Percentiles rank a stretch among this genome's conserved stretches.
Evolutionary conservation across 495 filamentous ascomycete genomes (phyloP).

Genomic region (Tetracladium setigerum): DNA sequence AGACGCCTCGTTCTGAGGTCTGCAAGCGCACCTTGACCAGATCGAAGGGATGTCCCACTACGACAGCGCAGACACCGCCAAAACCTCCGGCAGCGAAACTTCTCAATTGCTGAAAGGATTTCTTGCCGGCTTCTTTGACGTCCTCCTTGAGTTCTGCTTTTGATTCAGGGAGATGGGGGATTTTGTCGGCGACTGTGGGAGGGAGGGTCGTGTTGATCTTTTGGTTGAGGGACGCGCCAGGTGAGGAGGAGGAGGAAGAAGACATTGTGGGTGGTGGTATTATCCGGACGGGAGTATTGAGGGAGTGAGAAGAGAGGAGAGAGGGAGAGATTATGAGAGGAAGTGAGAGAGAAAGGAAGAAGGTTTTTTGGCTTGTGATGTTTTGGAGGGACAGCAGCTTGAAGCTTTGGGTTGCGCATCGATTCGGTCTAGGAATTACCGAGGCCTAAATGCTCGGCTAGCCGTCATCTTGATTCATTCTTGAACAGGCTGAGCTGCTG

Average conservation of each 20-base stretch:
- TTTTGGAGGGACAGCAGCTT: not conserved
- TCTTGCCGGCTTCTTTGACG: constrained; percentile 37
- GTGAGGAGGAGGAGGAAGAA: constrained; percentile 28
- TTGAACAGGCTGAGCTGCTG: too few relatives aligned
- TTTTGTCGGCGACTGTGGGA: constrained; percentile 29
- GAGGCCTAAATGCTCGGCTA: constrained; percentile 5
- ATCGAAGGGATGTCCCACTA: constrained; percentile 95
- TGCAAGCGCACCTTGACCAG: constrained; percentile 95
- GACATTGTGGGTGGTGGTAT: constrained; percentile 16
- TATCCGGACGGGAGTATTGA: not conserved
- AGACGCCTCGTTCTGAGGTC: constrained; percentile 90
- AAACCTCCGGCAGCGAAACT: constrained; percentile 86
- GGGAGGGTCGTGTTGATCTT: constrained; percentile 25
- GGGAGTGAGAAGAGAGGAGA: not conserved
- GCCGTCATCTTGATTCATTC: not conserved
- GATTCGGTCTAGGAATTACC: constrained; percentile 9
- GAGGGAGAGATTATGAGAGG: not conserved
- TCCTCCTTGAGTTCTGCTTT: constrained; percentile 45
- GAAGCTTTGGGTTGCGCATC: not conserved
- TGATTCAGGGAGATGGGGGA: constrained; percentile 44
- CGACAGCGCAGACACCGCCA: constrained; percentile 86
- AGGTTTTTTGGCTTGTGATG: too few relatives aligned
- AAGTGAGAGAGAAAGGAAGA: too few relatives aligned
- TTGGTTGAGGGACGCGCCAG: constrained; percentile 24
- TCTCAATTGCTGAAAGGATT: constrained; percentile 45